Base-by-base conservation (phyloP, 2,329 filamentous ascomycete species). In the Botrytis medusae region DNA sequence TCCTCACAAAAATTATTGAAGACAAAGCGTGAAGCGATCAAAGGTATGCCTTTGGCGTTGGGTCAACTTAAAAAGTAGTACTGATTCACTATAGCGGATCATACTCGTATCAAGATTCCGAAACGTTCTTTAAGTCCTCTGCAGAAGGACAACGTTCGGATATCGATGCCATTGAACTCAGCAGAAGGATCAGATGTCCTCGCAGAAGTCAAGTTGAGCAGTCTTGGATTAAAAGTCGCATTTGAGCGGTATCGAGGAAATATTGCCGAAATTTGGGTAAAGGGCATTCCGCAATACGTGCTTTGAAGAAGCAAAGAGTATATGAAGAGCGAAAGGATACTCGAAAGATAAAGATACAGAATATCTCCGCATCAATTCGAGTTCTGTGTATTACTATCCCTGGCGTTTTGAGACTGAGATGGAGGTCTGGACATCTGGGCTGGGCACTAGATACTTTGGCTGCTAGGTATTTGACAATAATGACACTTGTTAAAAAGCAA, bases 131-230 rank as follows among this genome's bases (percentile, higher is more conserved):
- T 46, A n/a, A 70, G 29, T 29, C 18, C 44, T 60, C 16, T 70
- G 22, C 54, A 29, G 54, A 48, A 70, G n/a, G 59, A 70, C 48
- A 57, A 57, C n/a, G 34, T 68, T 42, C 48, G 48, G 34, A 68
- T 68, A 42, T 63, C 8, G 25, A 63, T 70, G 22, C 54, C 54
- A 70, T 46, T 46, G 29, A 70, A 29, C 54, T 70, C 54, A 63
- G 32, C 29, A 63, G 25, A 29, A 48, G 68, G 54, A 25, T 70
- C 29, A 8, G 68, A 70, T 46, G 9, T 48, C 44, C 54, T 63
- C 22, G 54, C 68, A 46, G 68, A 70, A 44, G 32, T 62, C 57
- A 70, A 70, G 40, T 63, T 70, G 40, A 62, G 68, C 51, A 70
- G 68, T 40, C 68, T 70, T 70, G 68, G 68, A 37, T 44, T 46